Evolutionary conservation across 2,329 filamentous ascomycete species (phyloP).

Genomic region (Cladosporium sp.): DNA sequence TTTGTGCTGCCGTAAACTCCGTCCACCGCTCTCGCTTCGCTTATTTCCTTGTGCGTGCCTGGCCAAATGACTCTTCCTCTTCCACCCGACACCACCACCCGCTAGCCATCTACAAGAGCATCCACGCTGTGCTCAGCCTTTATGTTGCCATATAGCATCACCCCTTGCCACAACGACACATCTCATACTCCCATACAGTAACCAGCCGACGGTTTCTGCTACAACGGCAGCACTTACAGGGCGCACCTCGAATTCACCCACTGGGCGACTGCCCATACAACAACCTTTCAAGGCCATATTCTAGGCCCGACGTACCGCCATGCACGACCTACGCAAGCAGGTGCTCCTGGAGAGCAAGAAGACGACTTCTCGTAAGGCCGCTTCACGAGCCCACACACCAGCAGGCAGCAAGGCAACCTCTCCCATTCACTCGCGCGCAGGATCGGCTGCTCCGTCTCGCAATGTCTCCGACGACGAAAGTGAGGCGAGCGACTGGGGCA

Average conservation of each 20-base stretch:
- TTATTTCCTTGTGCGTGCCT: constrained; percentile 5
- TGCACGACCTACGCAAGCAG: constrained; percentile 55
- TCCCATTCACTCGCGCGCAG: constrained; percentile 53
- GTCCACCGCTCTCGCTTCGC: constrained; percentile 11
- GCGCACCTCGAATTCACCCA: not conserved
- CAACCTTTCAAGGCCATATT: not conserved
- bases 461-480: constrained; percentile 61
- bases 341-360: constrained; percentile 69
- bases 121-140: not conserved
- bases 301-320: constrained; percentile 5
- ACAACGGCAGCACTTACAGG: not conserved
- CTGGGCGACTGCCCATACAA: not conserved
- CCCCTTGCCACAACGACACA: constrained; percentile 11
- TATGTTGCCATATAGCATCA: constrained; percentile 11
- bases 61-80: constrained; percentile 2
- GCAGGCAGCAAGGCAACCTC: constrained; percentile 57
- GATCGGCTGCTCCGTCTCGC: constrained; percentile 58
- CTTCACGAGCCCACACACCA: constrained; percentile 53
- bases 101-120: not conserved
- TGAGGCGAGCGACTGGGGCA: constrained; percentile 57
- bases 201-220: not conserved
- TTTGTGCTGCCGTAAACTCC: constrained; percentile 2
- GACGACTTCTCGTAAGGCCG: constrained; percentile 66
- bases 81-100: not conserved
- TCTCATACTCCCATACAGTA: constrained; percentile 12